Base-by-base conservation (phyloP, 768 basidiomycete genomes). In the Candolleomyces efflorescens region DNA sequence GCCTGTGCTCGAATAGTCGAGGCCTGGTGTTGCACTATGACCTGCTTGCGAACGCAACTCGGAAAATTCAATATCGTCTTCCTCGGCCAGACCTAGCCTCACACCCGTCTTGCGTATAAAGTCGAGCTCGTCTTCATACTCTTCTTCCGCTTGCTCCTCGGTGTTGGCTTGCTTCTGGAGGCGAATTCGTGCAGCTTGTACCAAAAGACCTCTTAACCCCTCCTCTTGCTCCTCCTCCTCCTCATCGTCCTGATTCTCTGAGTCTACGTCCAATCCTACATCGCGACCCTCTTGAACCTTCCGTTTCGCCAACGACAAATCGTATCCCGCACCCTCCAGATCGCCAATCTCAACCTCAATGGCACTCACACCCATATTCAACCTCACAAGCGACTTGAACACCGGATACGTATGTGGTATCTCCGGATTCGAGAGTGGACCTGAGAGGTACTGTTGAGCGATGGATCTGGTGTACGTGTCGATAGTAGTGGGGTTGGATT, bases 291-390 rank as follows among this genome's bases (percentile, higher is more conserved):
- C 46, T 47, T 24, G 12, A 17, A 12, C 18, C 22, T 23, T 47
- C 24, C 20, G 9, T 13, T 44, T 44, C 43, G 43, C 7, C 7
- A 2, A n/a, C 20, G 43, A 32, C 43, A 6, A 10, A 44, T 44
- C 20, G 7, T 44, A 48, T 7, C 18, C 32, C 32, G 32, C 32
- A 32, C 5, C 11, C 32, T 48, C 46, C 10, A 50, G 49, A 20
- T 50, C 49, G n/a, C 2, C 49, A 20, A 50, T 17, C 7, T 7
- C 18, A 5, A 50, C 24, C 13, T 24, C 24, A 11, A 50, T 27
- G 49, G 32, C 27, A 27, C 52, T 53, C 11, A 37, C 39, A 18
- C 60, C 60, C 60, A 61, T 47, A 15, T 53, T 55, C 5, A 61
- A 27, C 17, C 54, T 50, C 11, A 39, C 36, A 3, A 61, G 51